phyloP scores from a whole-genome alignment of 1,284 basidiomycete species.

The Papiliotrema flavescens region DNA sequence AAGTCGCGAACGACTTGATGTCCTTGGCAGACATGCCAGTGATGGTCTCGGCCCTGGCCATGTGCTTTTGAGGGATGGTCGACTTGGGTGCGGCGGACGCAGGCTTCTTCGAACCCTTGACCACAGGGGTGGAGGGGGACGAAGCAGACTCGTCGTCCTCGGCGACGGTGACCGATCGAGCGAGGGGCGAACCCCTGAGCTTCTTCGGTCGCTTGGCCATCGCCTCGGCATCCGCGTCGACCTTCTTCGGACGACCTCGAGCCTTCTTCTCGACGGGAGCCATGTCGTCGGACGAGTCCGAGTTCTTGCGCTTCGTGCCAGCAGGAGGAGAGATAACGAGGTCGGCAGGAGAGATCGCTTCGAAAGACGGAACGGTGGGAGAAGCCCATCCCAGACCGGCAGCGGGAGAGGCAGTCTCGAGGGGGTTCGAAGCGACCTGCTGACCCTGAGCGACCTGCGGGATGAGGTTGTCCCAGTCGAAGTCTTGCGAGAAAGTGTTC shows the following conservation, averaged over 20 bases:
- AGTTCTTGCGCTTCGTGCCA: conserved; percentile 34
- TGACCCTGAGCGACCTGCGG: conserved; percentile 13
- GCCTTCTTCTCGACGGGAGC: conserved; percentile 19
- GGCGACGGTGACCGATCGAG: conserved; percentile 18
- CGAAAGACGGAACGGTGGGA: background rate
- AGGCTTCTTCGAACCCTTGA: conserved; percentile 25
- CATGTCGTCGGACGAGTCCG: conserved; percentile 18
- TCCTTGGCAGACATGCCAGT: conserved; percentile 26
- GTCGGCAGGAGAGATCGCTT: conserved; percentile 8
- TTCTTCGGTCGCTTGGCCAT: background rate
- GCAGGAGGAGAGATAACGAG: background rate
- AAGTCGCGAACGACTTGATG: conserved; percentile 26
- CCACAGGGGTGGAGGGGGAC: conserved; percentile 5
- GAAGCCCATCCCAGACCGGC: background rate
- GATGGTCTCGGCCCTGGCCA: conserved; percentile 26
- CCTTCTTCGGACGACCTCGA: conserved; percentile 21
- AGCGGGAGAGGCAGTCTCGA: conserved; percentile 10
- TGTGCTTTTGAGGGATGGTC: conserved; percentile 31
- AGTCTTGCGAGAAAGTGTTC: background rate
- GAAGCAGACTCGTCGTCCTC: conserved; percentile 2
- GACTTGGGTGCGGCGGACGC: conserved; percentile 30
- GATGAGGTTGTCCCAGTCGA: no score
- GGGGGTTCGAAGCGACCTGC: conserved; percentile 12
- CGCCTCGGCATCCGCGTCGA: background rate
- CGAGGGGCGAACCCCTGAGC: conserved; percentile 2